Conservation (phyloP, 441 rosid species). For the Jatropha podagrica region DNA sequence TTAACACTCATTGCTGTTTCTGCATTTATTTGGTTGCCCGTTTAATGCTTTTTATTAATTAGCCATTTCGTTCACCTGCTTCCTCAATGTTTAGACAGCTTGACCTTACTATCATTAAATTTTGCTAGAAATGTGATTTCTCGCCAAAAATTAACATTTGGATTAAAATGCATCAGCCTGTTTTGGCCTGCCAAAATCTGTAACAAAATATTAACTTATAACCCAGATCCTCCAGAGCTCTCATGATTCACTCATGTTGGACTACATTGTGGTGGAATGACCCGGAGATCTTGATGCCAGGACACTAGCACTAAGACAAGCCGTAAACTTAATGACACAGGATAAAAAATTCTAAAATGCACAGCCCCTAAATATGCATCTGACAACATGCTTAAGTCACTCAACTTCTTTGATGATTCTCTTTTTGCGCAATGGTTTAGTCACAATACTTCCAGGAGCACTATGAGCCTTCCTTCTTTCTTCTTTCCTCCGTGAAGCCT, state of each 20-base stretch:
- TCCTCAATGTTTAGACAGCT: no score
- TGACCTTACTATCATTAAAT: no score
- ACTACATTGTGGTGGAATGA: neutral
- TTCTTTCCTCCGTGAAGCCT: constrained; percentile 71
- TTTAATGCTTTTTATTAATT: no score
- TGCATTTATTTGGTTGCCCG: neutral
- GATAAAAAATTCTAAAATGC: neutral
- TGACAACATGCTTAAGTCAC: constrained; percentile 28
- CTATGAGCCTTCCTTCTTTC: constrained; percentile 83
- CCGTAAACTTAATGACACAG: neutral
- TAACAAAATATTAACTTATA: neutral
- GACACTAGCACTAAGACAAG: neutral
- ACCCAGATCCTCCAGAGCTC: neutral
- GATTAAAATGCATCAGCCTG: neutral
- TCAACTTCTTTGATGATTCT: constrained; percentile 84
- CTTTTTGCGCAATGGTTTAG: constrained; percentile 56
- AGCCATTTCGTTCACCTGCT: no score
- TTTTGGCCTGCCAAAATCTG: neutral
- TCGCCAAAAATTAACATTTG: neutral
- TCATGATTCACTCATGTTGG: neutral
- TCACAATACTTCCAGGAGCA: constrained; percentile 67
- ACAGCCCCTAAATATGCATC: neutral
- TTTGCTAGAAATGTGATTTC: no score
- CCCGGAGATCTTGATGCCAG: neutral
- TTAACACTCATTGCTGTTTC: neutral